These are phyloP conservation scores for Scytalidium sp. DNA, from an alignment of 2,329 filamentous ascomycete genomes.

Conservation along the genomic window DNA sequence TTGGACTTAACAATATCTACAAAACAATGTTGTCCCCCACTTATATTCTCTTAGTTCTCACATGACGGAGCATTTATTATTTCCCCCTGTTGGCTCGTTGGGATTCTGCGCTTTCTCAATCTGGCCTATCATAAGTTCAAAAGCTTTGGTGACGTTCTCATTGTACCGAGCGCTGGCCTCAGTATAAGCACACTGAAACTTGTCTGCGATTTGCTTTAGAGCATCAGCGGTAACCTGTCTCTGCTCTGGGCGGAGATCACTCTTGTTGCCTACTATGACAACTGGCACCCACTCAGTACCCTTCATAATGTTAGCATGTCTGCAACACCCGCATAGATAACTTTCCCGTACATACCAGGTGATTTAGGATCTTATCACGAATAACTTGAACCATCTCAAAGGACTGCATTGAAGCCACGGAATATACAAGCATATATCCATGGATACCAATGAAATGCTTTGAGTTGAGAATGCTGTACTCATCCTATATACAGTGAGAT, in stretches of 20 bases:
- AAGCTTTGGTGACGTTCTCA: constrained; percentile 88
- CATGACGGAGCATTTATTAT: constrained; percentile 82
- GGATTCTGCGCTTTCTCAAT: constrained; percentile 95
- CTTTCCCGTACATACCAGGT: constrained; percentile 62
- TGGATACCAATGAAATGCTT: constrained; percentile 99
- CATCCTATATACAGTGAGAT: constrained; percentile 59
- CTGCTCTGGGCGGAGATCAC: constrained; percentile 87
- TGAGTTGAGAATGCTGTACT: constrained; percentile 97
- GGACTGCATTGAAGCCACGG: constrained; percentile 87
- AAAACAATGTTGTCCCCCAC: not conserved
- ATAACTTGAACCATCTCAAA: constrained; percentile 98
- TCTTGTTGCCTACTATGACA: constrained; percentile 96
- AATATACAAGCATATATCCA: constrained; percentile 98
- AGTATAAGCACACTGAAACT: constrained; percentile 89
- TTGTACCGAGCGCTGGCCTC: constrained; percentile 94
- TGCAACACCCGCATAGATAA: not conserved
- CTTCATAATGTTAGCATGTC: constrained; percentile 40
- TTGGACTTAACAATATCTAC: not conserved
- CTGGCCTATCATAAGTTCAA: constrained; percentile 90
- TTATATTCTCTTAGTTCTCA: constrained; percentile 37
- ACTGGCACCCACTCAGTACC: constrained; percentile 91
- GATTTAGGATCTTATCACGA: constrained; percentile 94
- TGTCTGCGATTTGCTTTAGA: constrained; percentile 78
- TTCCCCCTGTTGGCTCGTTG: constrained; percentile 73
- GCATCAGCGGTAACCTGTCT: constrained; percentile 86